A percentile compares a stretch with the other conserved stretches of the same genome.
phyloP scores from a whole-genome alignment of 192 early-diverging fungal species.

The Glomus cerebriforme region DNA sequence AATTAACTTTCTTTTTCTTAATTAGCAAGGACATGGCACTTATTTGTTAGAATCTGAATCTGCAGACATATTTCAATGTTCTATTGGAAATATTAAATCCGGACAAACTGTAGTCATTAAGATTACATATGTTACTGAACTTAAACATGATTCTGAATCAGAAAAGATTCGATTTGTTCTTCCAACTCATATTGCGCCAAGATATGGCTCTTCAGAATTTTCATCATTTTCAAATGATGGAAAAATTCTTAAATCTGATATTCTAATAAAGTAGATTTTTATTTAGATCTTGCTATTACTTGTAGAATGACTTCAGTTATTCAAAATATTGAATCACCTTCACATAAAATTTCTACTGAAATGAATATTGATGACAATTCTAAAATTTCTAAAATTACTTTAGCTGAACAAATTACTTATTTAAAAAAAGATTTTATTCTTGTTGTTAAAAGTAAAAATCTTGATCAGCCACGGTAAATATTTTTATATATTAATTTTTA shows the following conservation, averaged over 20 bases:
- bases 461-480: constrained; percentile 37
- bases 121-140: constrained; percentile 51
- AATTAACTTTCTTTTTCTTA: not conserved
- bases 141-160: constrained; percentile 48
- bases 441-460: constrained; percentile 34
- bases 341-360: constrained; percentile 43
- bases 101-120: constrained; percentile 37
- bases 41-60: constrained; percentile 5
- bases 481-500: not conserved
- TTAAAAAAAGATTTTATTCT: constrained; percentile 37
- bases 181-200: constrained; percentile 48
- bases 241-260: constrained; percentile 5
- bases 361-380: constrained; percentile 24
- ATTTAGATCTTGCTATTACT: constrained; percentile 34
- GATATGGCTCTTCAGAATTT: constrained; percentile 37
- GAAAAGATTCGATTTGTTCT: constrained; percentile 51
- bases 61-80: constrained; percentile 47
- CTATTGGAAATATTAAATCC: constrained; percentile 52
- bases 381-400: constrained; percentile 33
- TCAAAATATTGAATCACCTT: constrained; percentile 44
- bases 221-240: not conserved
- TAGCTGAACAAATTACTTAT: constrained; percentile 35
- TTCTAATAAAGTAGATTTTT: not conserved
- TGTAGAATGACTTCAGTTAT: constrained; percentile 35
- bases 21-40: constrained; percentile 6